Conservation (phyloP, 1,284 basidiomycete genomes). For the Rhodotorula glutinis region DNA sequence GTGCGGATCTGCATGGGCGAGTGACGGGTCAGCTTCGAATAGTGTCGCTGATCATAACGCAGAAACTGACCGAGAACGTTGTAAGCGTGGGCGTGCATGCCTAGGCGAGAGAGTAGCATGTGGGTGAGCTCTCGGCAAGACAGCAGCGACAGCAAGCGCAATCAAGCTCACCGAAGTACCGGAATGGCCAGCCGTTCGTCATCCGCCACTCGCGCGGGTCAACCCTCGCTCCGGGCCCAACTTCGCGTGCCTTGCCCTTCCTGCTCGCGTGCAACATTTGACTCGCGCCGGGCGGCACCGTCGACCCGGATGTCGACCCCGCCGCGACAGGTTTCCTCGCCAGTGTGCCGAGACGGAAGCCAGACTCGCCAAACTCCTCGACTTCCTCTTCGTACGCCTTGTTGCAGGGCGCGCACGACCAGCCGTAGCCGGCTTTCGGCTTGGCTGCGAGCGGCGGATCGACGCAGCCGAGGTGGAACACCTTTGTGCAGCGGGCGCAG, state of each 20-base stretch:
- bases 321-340: conserved; percentile 5
- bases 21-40: not conserved
- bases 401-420: conserved; percentile 94
- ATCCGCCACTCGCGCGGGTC: conserved; percentile 35
- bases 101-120: not conserved
- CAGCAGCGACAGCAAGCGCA: not conserved
- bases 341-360: conserved; percentile 9
- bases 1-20: conserved; percentile 35
- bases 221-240: conserved; percentile 9
- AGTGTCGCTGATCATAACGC: not conserved
- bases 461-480: conserved; percentile 93
- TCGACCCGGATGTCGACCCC: not conserved
- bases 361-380: conserved; percentile 49
- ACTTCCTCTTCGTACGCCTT: conserved; percentile 82
- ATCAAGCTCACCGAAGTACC: conserved; percentile 39
- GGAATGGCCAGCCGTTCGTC: conserved; percentile 43
- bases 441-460: conserved; percentile 91
- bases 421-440: conserved; percentile 93
- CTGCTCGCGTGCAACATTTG: conserved; percentile 13
- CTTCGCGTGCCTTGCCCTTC: conserved; percentile 26
- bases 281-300: not conserved
- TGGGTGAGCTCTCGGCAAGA: not conserved
- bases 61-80: conserved; percentile 21
- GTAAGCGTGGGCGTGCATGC: conserved; percentile 39
- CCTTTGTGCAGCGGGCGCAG: conserved; percentile 84